phyloP scores from a whole-genome alignment of 306 rosid genomes.

The Ammopiptanthus mongolicus region DNA sequence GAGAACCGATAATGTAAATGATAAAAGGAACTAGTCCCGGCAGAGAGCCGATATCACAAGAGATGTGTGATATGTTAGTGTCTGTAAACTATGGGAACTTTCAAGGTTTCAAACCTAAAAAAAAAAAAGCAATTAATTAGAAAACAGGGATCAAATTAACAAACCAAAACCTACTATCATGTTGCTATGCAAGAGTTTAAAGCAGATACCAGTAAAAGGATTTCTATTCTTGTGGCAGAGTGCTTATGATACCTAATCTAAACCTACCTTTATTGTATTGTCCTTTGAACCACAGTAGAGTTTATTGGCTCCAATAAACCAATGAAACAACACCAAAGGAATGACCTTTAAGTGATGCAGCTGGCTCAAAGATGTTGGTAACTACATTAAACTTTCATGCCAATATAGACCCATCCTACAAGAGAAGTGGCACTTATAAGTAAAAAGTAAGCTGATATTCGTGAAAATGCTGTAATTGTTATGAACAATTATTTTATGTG shows the following conservation, averaged over 20 bases:
- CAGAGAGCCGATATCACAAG: constrained; percentile 97
- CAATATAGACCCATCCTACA: constrained; percentile 89
- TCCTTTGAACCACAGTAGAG: constrained; percentile 99
- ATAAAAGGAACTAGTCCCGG: constrained; percentile 93
- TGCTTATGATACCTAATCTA: not conserved
- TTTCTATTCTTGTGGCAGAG: not conserved
- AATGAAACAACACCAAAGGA: constrained; percentile 78
- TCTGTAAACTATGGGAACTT: constrained; percentile 85
- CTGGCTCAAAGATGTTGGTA: constrained; percentile 75
- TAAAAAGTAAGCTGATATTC: too few relatives aligned
- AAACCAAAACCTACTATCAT: not conserved
- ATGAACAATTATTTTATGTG: too few relatives aligned
- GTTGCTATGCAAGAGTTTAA: not conserved
- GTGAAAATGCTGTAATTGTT: too few relatives aligned
- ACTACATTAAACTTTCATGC: constrained; percentile 80
- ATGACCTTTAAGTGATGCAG: constrained; percentile 80
- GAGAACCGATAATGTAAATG: constrained; percentile 30
- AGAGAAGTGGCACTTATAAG: too few relatives aligned
- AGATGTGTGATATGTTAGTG: constrained; percentile 71
- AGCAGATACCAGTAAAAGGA: not conserved
- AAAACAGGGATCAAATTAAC: not conserved
- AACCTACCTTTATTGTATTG: constrained; percentile 67
- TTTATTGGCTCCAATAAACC: constrained; percentile 90
- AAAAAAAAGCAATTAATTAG: constrained; percentile 24
- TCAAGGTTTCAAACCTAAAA: constrained; percentile 98